Conservation (phyloP, 257 asterid species). For the Lavandula angustifolia region DNA sequence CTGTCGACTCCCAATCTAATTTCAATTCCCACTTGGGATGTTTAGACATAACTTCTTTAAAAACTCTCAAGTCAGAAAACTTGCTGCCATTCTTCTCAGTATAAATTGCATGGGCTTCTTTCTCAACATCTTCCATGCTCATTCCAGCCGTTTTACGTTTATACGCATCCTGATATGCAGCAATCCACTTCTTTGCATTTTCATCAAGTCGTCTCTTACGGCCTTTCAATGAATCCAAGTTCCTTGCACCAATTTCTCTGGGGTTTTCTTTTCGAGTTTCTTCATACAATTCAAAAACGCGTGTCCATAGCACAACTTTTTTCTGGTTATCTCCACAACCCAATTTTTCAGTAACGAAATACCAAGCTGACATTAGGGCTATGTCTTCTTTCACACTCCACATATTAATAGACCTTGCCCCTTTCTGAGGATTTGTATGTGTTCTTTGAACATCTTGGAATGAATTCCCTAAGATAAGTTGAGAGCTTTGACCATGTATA, state of each 20-base stretch:
- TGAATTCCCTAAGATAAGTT: background rate
- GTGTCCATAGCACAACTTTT: no score
- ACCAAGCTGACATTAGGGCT: background rate
- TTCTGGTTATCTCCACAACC: no score
- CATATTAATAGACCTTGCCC: no score
- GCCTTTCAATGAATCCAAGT: background rate
- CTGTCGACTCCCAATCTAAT: background rate
- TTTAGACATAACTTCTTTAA: background rate
- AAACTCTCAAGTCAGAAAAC: background rate
- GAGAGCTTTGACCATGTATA: background rate
- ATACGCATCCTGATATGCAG: slow-evolving; percentile 4
- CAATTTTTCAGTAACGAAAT: background rate
- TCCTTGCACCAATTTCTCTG: background rate
- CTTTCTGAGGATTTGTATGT: background rate
- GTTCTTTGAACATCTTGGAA: background rate
- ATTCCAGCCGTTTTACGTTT: background rate
- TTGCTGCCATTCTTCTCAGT: background rate
- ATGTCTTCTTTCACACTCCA: background rate
- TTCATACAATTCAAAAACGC: no score
- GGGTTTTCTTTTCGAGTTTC: background rate
- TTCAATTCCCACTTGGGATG: slow-evolving; percentile 14
- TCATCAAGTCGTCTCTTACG: background rate
- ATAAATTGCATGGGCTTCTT: slow-evolving; percentile 11
- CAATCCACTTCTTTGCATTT: slow-evolving; percentile 19
- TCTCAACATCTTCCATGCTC: background rate